Evolutionary conservation across 306 rosid species (phyloP).

Genomic region (Parietaria judaica): DNA sequence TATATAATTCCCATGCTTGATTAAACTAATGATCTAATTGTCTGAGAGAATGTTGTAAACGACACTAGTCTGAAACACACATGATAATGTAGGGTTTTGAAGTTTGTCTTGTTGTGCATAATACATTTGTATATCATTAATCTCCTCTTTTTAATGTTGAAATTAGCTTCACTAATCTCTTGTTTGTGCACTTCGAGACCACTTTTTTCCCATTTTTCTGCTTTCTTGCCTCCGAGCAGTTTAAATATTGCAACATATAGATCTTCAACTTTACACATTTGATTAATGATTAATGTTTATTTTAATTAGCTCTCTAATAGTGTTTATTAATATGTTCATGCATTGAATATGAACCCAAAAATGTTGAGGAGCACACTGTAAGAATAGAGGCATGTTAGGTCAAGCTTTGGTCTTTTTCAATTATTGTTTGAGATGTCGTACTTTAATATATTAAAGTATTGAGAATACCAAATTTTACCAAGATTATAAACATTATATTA

Average conservation of each 20-base stretch:
- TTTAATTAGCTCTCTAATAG: background rate
- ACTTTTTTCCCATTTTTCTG: slow-evolving; percentile 28
- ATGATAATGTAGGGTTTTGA: slow-evolving; percentile 10
- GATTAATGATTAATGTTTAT: background rate
- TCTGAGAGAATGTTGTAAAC: slow-evolving; percentile 12
- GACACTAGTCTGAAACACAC: slow-evolving; percentile 7
- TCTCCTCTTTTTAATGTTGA: slow-evolving; percentile 15
- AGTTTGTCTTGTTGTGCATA: slow-evolving; percentile 17
- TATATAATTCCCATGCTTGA: slow-evolving; percentile 7
- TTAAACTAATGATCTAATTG: background rate
- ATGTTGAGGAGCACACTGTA: slow-evolving; percentile 16
- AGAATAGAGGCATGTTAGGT: background rate
- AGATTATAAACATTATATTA: background rate
- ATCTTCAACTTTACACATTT: slow-evolving; percentile 4
- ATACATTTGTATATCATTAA: slow-evolving; percentile 1
- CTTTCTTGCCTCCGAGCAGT: slow-evolving; percentile 19
- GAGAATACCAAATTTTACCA: background rate
- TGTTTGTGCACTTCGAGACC: slow-evolving; percentile 34
- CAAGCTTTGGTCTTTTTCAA: background rate
- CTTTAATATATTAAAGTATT: background rate
- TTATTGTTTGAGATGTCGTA: background rate
- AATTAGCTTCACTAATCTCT: slow-evolving; percentile 10
- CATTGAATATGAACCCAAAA: slow-evolving; percentile 19
- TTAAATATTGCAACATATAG: slow-evolving; percentile 16
- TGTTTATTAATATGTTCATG: background rate